Base-by-base conservation (phyloP, 768 basidiomycete genomes). In the Infundibulicybe gibba region DNA sequence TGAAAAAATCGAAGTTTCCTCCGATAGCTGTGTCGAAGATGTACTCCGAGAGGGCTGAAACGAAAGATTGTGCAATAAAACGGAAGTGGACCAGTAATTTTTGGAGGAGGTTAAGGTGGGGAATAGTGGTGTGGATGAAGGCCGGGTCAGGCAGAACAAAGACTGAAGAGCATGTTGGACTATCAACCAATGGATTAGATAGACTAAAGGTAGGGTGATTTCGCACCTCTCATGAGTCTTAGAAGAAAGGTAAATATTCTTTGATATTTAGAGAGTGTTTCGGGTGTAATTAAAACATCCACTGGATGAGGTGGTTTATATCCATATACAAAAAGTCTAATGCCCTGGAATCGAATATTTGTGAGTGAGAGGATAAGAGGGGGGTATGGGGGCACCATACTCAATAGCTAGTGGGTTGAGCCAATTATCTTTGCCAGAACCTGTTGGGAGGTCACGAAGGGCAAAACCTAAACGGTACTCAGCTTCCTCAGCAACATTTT, bases 251-350 rank as follows among this genome's bases (percentile, higher is more conserved):
- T 75, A 61, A 93, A 92, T 50, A 94, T 70, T 34, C 87, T 72
- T 53, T 93, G 89, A 58, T 94, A 94, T 60, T 94, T 94, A 5
- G 79, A 83, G n/a, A 94, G 63, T 30, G 87, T 76, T 4, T 78
- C 72, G 1, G 79, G 70, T 2, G 89, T 81, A 30, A 95, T 85
- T 9, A 95, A 60, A 10, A 83, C 74, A 40, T 83, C 79, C 33
- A 95, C 67, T 0, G 90, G 80, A n/a, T 74, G 73, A 1, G 91
- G 90, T n/a, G 90, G 85, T 55, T 87, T 87, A 63, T 95, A 95
- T 92, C 83, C 70, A 95, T 83, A 58, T 90, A 90, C 12, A 95
- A 66, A 59, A 94, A 95, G 61, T 94, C 93, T 37, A 95, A 62
- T 6, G 93, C 91, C 61, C 89, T 90, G 53, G 5, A 43, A 54